Evolutionary conservation across 2,329 filamentous ascomycete species (phyloP).

Genomic region (Pseudogymnoascus sp.): DNA sequence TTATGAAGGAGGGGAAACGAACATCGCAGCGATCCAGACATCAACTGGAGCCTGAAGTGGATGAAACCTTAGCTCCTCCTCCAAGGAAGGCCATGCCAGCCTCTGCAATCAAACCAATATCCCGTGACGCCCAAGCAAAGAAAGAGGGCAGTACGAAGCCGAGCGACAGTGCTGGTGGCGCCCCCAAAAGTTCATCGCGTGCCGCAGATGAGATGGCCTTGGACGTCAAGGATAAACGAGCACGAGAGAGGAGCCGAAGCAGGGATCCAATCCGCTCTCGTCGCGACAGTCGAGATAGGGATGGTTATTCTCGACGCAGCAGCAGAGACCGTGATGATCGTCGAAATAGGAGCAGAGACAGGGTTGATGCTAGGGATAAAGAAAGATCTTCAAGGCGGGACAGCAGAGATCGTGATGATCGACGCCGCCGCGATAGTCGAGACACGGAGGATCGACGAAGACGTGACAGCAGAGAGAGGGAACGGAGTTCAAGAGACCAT

Average conservation of each 20-base stretch:
- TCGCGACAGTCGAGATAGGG: constrained; percentile 17
- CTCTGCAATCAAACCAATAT: constrained; percentile 29
- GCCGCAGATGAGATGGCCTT: neutral
- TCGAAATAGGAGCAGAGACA: neutral
- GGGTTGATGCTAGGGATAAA: constrained; percentile 15
- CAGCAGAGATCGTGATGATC: constrained; percentile 22
- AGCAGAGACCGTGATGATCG: constrained; percentile 14
- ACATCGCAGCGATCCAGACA: constrained; percentile 26
- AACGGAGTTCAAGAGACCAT: neutral
- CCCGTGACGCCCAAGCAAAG: constrained; percentile 23
- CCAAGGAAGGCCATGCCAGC: constrained; percentile 27
- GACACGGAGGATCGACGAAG: constrained; percentile 28
- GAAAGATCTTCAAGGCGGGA: constrained; percentile 17
- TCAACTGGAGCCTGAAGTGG: constrained; percentile 28
- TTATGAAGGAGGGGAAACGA: constrained; percentile 28
- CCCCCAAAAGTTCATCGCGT: neutral
- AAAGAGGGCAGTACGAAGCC: neutral
- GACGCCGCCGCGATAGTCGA: constrained; percentile 20
- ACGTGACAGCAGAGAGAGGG: constrained; percentile 19
- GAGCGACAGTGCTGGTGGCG: neutral
- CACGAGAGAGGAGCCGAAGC: constrained; percentile 18
- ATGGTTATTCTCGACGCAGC: constrained; percentile 12
- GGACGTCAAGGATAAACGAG: neutral
- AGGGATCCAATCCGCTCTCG: constrained; percentile 21
- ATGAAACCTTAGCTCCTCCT: constrained; percentile 28